These are phyloP conservation scores for Amanita subjunquillea DNA, from an alignment of 768 basidiomycete genomes.

Conservation along the genomic window DNA sequence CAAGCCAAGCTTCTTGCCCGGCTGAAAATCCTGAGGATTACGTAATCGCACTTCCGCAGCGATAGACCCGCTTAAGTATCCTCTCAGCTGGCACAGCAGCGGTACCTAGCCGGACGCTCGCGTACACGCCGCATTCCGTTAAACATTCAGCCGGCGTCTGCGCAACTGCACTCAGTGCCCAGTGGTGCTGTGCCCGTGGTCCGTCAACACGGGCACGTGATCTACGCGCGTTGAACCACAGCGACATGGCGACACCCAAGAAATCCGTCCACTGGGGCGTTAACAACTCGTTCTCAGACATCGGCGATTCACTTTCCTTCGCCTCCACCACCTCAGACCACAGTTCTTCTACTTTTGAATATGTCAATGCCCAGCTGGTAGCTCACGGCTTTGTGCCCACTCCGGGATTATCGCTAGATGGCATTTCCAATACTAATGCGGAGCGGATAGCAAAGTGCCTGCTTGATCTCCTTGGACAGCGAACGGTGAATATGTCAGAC, in stretches of 20 bases:
- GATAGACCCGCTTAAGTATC: not conserved
- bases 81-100: not conserved
- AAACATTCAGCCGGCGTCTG: not conserved
- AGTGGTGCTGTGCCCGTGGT: not conserved
- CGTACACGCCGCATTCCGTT: not conserved
- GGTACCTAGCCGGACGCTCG: not conserved
- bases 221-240: constrained; percentile 10
- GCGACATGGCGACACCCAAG: constrained; percentile 24
- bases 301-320: constrained; percentile 33
- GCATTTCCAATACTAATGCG: constrained; percentile 41
- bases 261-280: constrained; percentile 45
- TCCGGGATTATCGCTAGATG: constrained; percentile 62
- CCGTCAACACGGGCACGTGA: constrained; percentile 15
- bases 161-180: not conserved
- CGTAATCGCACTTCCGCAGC: not conserved
- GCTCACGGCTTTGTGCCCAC: constrained; percentile 67
- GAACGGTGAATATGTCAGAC: constrained; percentile 45
- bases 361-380: constrained; percentile 72
- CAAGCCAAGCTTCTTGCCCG: not conserved
- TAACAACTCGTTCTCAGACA: constrained; percentile 30
- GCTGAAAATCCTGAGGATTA: constrained; percentile 1
- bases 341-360: constrained; percentile 56
- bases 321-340: constrained; percentile 30
- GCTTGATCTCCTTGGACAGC: constrained; percentile 64
- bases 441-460: constrained; percentile 63